These are phyloP conservation scores for Entoloma clypeatum DNA, from an alignment of 1,284 basidiomycete genomes.

Conservation along the genomic window DNA sequence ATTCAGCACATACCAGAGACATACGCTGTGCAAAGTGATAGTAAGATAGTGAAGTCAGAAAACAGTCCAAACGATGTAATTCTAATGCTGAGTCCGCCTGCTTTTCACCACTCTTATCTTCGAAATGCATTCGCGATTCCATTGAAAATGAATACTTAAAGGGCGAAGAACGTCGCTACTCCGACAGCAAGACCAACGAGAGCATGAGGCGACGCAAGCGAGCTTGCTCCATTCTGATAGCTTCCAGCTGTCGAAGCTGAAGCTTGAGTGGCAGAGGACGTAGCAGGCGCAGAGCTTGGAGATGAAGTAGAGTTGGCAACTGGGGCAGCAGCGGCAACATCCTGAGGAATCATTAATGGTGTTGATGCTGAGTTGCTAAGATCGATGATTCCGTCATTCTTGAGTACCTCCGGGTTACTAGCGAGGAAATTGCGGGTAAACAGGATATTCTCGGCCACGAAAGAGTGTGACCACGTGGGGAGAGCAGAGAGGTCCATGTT, in stretches of 20 bases:
- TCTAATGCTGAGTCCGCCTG: conserved; percentile 21
- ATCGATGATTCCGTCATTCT: conserved; percentile 50
- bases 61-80: conserved; percentile 24
- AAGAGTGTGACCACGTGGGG: conserved; percentile 49
- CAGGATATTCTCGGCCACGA: conserved; percentile 55
- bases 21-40: conserved; percentile 15
- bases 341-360: conserved; percentile 55
- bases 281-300: conserved; percentile 26
- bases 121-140: conserved; percentile 15
- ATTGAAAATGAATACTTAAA: conserved; percentile 46
- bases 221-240: conserved; percentile 50
- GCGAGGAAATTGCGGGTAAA: conserved; percentile 62
- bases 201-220: conserved; percentile 46
- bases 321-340: conserved; percentile 41
- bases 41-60: conserved; percentile 13
- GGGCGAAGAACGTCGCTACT: conserved; percentile 50
- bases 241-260: conserved; percentile 23
- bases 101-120: conserved; percentile 1
- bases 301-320: conserved; percentile 25
- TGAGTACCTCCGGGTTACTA: conserved; percentile 53
- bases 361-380: conserved; percentile 40
- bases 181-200: conserved; percentile 48
- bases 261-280: conserved; percentile 20
- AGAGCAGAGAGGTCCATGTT: conserved; percentile 54
- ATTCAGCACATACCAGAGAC: neutral